phyloP scores from a whole-genome alignment of 2,329 filamentous ascomycete genomes.

The Pseudonectria foliicola region DNA sequence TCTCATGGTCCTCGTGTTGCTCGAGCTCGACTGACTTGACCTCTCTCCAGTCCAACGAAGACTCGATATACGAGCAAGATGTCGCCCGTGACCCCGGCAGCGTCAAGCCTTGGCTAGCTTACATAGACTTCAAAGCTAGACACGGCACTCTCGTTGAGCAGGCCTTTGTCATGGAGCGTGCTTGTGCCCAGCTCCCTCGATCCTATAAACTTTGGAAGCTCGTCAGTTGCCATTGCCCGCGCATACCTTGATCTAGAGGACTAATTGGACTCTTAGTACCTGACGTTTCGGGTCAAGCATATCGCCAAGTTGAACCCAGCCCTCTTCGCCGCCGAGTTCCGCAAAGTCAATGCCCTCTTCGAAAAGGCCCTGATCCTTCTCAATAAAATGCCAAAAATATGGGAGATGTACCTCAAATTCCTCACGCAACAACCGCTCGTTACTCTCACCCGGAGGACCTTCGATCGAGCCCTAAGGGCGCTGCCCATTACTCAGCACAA shows the following conservation, averaged over 20 bases:
- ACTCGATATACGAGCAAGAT: slow-evolving; percentile 95
- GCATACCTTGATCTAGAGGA: neutral
- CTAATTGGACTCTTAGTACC: slow-evolving; percentile 51
- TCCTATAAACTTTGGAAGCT: slow-evolving; percentile 99
- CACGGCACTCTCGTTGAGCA: slow-evolving; percentile 83
- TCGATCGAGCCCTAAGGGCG: slow-evolving; percentile 86
- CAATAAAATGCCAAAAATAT: slow-evolving; percentile 98
- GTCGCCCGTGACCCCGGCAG: slow-evolving; percentile 77
- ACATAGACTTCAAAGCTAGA: slow-evolving; percentile 83
- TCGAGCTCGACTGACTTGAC: slow-evolving; percentile 20
- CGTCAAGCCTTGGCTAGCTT: slow-evolving; percentile 91
- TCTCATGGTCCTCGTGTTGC: neutral
- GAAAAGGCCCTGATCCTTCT: slow-evolving; percentile 86
- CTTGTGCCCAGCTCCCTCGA: slow-evolving; percentile 79
- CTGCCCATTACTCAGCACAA: slow-evolving; percentile 93
- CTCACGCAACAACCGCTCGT: slow-evolving; percentile 87
- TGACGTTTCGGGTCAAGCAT: slow-evolving; percentile 76
- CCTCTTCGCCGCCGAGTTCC: slow-evolving; percentile 70
- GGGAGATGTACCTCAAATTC: slow-evolving; percentile 95
- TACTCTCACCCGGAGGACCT: slow-evolving; percentile 76
- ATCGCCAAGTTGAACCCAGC: slow-evolving; percentile 77
- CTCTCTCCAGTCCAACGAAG: slow-evolving; percentile 62
- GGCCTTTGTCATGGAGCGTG: slow-evolving; percentile 80
- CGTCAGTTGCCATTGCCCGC: slow-evolving; percentile 38
- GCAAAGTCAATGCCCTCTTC: slow-evolving; percentile 91